Evolutionary conservation across 352 stramenopile genomes (phyloP).

Genomic region (Phytopythium litorale): DNA sequence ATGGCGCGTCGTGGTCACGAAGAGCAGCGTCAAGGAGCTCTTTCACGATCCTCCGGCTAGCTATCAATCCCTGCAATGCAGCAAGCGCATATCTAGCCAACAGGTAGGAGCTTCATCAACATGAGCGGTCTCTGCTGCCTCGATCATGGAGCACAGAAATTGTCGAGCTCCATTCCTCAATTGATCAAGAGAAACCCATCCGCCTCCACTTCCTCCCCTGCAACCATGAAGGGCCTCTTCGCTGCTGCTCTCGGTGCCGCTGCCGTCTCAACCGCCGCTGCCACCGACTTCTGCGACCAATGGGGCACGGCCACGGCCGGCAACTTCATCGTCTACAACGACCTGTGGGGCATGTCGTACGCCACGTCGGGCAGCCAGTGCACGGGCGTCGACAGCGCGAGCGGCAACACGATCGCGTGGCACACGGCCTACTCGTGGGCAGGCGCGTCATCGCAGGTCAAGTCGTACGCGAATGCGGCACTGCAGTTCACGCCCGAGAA

Average conservation of each 20-base stretch:
- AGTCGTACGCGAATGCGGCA: constrained; percentile 41
- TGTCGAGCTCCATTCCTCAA: background rate
- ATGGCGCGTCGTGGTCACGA: background rate
- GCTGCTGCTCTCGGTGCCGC: constrained; percentile 1
- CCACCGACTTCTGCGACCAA: constrained; percentile 23
- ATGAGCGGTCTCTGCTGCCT: background rate
- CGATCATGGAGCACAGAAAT: background rate
- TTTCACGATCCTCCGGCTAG: background rate
- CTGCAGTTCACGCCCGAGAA: constrained; percentile 27
- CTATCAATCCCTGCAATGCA: background rate
- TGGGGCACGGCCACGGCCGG: constrained; percentile 26
- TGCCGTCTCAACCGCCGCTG: constrained; percentile 5
- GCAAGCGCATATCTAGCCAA: too few relatives aligned
- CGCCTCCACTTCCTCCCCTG: too few relatives aligned
- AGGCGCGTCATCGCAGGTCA: constrained; percentile 27
- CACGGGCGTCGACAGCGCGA: constrained; percentile 27
- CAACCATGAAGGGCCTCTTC: constrained; percentile 12
- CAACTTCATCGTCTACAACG: constrained; percentile 49
- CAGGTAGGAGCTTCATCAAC: too few relatives aligned
- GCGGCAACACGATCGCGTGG: constrained; percentile 26
- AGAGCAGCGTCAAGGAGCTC: background rate
- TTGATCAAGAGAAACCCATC: background rate
- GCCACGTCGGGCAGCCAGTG: constrained; percentile 31
- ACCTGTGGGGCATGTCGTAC: constrained; percentile 29
- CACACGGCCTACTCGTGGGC: constrained; percentile 35